Conservation (phyloP, 2,329 filamentous ascomycete genomes). For the Arachnomyces sp. region DNA sequence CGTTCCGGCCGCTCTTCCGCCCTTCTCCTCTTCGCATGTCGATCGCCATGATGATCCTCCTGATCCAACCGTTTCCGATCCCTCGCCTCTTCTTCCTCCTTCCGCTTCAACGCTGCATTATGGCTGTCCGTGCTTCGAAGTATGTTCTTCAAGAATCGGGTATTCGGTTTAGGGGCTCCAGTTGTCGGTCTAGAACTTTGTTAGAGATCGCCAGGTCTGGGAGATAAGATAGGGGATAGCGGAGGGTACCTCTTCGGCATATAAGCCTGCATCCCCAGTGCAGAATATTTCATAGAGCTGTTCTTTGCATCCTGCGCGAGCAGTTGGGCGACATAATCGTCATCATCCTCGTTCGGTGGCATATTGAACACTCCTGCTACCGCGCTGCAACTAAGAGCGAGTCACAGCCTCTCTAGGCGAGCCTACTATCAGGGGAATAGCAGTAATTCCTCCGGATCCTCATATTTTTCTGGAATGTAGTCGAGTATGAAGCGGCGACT, state of each 20-base stretch:
- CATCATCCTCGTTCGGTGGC: slow-evolving; percentile 35
- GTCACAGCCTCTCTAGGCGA: too few species aligned
- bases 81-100: slow-evolving; percentile 70
- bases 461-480: too few species aligned
- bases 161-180: slow-evolving; percentile 78
- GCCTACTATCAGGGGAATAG: too few species aligned
- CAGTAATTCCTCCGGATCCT: too few species aligned
- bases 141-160: slow-evolving; percentile 76
- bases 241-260: slow-evolving; percentile 43
- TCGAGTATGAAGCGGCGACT: too few species aligned
- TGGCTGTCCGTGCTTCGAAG: slow-evolving; percentile 82
- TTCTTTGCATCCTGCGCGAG: slow-evolving; percentile 71
- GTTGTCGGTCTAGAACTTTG: slow-evolving; percentile 47
- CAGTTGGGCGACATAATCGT: slow-evolving; percentile 73
- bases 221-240: slow-evolving; percentile 2
- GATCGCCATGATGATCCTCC: slow-evolving; percentile 14
- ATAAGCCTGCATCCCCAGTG: slow-evolving; percentile 64
- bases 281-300: slow-evolving; percentile 63
- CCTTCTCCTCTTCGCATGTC: slow-evolving; percentile 16
- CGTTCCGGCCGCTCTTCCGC: slow-evolving; percentile 17
- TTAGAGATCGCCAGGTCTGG: slow-evolving; percentile 5
- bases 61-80: slow-evolving; percentile 47
- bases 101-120: slow-evolving; percentile 77
- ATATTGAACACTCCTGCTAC: slow-evolving; percentile 12
- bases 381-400: too few species aligned